Base-by-base conservation (phyloP, 768 basidiomycete species). In the Tulasnella sp. region DNA sequence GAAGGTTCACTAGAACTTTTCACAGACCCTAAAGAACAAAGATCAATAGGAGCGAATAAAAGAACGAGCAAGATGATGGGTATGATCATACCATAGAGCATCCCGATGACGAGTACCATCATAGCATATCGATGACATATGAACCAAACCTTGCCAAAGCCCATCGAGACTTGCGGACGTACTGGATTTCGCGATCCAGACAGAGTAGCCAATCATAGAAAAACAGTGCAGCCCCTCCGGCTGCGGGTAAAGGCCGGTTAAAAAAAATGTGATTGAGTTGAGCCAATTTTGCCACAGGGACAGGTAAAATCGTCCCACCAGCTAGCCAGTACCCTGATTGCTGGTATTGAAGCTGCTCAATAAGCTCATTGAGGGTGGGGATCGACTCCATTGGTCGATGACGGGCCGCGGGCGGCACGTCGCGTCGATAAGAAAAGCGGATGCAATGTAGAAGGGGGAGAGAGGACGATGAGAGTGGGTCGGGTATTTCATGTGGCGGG, bases 131-230 rank as follows among this genome's bases (percentile, higher is more conserved):
- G 72, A 44, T 74, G 72, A 16, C 34, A 40, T 2, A 74, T 40
- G 72, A 74, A 74, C 37, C 28, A 34, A 44, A 74, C 31, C 31
- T 74, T 74, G 72, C 72, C 42, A 40, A 74, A 16, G 72, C 11
- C 72, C 72, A 74, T 37, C 72, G 72, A 37, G 72, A 3, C 22
- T 44, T 40, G 9, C 72, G 40, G 11, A 74, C 9, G 72, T 74
- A 74, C 24, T 37, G 37, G 12, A 37, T 16, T 34, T 74, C 72
- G 34, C 72, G 72, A 44, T 74, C 72, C 34, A 74, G 24, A 22
- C 34, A 40, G 8, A 74, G 72, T 11, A 74, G 42, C 34, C 72
- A 74, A 14, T 74, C 72, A 14, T 74, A 74, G 18, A 74, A 34
- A 11, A 74, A 12, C 31, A 74, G 34, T 9, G 72, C 34, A 34